Base-by-base conservation (phyloP, 2,329 filamentous ascomycete genomes). In the Cylindrodendrum hubeiense region DNA sequence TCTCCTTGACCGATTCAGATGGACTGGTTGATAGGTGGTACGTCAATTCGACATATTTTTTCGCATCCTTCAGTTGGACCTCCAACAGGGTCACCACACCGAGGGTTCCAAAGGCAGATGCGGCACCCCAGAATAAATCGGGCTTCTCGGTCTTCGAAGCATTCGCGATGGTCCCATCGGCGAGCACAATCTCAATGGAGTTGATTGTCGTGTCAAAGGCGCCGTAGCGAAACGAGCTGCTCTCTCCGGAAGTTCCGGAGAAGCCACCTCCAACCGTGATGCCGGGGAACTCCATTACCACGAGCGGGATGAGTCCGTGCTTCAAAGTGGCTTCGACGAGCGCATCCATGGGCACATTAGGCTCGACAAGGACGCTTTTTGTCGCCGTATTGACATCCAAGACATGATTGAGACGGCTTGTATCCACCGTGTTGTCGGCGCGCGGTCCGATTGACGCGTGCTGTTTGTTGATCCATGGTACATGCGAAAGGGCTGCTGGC, bases 381-480 rank as follows among this genome's bases (percentile, higher is more conserved):
- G 75, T 76, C 1, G 79, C 71, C 0, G 71, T 76, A 73, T 93
- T 86, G 50, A 95, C 80, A 9, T 82, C 78, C 10, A 95, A 80
- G 17, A 95, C 86, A 76, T 87, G 84, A 68, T 83, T 85, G 10
- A 95, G 85, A 4, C 76, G 74, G 77, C 89, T 91, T 39, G 90
- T 93, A 76, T 93, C 90, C 60, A 95, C 83, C 10, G 89, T 86
- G 71, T 87, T 87, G 75, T 84, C 83, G 13, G 78, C 75, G 49
- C 78, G 79, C 83, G 83, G 21, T 82, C 79, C 8, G 84, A 84
- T 26, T 85, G 85, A 8, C 92, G 89, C 39, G 92, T 94, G 78
- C 89, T 93, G 80, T 93, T 94, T 26, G 92, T 94, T 0, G 90
- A 89, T 66, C 92, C 92, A 79, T 94, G 92, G 71, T 89, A 92